These are phyloP conservation scores for Gossypium anomalum DNA, from an alignment of 345 rosid species.

Conservation along the genomic window DNA sequence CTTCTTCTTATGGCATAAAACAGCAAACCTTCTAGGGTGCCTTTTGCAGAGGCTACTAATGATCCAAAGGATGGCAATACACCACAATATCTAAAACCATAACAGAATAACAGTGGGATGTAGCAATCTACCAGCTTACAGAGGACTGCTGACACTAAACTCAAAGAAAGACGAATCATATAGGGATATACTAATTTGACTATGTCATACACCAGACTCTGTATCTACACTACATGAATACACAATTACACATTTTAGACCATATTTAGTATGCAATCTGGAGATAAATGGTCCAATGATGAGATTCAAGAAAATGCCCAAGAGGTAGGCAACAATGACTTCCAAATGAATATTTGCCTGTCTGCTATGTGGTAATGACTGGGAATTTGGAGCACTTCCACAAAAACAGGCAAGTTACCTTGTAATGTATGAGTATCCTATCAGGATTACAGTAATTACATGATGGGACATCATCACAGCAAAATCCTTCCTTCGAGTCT, in stretches of 20 bases:
- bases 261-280: not conserved
- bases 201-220: not conserved
- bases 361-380: not conserved
- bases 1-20: not conserved
- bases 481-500: conserved; percentile 94
- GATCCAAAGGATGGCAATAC: not conserved
- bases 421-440: conserved; percentile 70
- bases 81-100: not conserved
- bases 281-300: not conserved
- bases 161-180: not conserved
- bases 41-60: not conserved
- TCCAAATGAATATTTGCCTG: not conserved
- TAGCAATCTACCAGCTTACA: not conserved
- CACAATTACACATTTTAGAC: not conserved
- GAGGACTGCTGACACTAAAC: not conserved
- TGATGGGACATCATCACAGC: conserved; percentile 99
- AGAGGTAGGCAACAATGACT: not conserved
- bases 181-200: not conserved
- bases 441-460: conserved; percentile 73
- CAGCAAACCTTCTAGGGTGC: not conserved
- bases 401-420: conserved; percentile 40
- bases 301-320: not conserved
- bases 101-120: not conserved
- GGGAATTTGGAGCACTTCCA: conserved; percentile 6
- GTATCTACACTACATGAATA: not conserved